Base-by-base conservation (phyloP, 208 protist species). In the Borovskyia barvae region DNA sequence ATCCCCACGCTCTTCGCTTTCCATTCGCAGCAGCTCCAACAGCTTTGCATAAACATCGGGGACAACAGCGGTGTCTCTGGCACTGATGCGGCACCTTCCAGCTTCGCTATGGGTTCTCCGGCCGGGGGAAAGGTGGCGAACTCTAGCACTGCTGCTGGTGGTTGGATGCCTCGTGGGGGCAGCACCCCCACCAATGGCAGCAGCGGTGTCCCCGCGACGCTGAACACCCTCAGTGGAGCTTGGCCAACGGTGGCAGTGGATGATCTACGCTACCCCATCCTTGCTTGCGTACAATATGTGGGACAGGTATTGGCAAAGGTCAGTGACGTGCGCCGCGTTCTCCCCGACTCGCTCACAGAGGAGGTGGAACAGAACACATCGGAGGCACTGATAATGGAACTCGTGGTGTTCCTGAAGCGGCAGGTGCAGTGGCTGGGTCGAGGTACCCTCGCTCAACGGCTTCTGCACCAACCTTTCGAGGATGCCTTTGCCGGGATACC, bases 241-340 rank as follows among this genome's bases (percentile, higher is more conserved):
- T 91, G 84, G 82, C 85, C 87, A 14, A 87, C 85, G 6, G 75
- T 90, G 5, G 66, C 58, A 7, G 58, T 76, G 33, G 33, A 56
- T 17, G 72, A 72, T 12, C 50, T 63, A 15, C 19, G 36, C 3
- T 82, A 71, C 49, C 84, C 87, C 9, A 66, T 94, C 25, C 64
- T 94, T 12, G 53, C 68, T 12, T 88, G 81, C 61, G 82, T 91
- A 26, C 66, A 80, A 39, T 94, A 94, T 49, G 82, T 94, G 28
- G 84, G 82, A 26, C 74, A 80, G 42, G 78, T 92, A 24, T 24
- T 92, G 22, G 65, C 79, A 36, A 92, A 91, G 72, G 46, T 94
- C 11, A 50, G 65, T 30, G 51, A 53, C n/a, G 69, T 92, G 37
- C 72, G 71, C 12, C 43, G 53, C 39, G 41, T 74, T 8, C 67